Base-by-base conservation (phyloP, 169 alveolate species). In the Plasmodium billcollinsi region DNA sequence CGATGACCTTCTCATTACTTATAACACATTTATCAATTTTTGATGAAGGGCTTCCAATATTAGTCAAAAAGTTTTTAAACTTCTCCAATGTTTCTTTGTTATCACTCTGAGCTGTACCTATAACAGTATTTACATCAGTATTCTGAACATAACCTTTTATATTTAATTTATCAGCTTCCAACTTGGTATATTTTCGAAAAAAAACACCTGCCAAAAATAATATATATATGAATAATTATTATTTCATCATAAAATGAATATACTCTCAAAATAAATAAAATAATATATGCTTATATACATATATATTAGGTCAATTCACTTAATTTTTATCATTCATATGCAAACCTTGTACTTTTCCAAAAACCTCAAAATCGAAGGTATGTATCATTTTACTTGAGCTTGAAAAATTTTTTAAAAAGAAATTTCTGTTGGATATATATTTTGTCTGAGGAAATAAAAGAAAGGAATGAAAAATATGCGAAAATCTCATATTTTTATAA, bases 1-100 rank as follows among this genome's bases (percentile, higher is more conserved):
- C 91, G 3, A 39, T 18, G 26, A 76, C 74, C 45, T 88, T 86
- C 39, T 66, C 89, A 73, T 83, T 59, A 58, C 92, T 75, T 89
- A 93, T 89, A 24, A 88, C 71, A 73, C 96, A 93, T 45, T 93
- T 88, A 33, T 66, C 69, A 9, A 93, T 92, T 75, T 86, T 89
- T 1, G 96, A 93, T 8, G 92, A 92, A 0, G 96, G 96, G 39
- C 95, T 92, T 5, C 96, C 96, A 20, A 91, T 88, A 61, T 75
- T 67, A 49, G 88, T 89, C 20, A 93, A 80, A 52, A 93, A 93
- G 33, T 91, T 93, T 29, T 73, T 89, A 73, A 93, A 93, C 20
- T 61, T 45, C 12, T 91, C 85, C 76, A 93, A 70, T 5, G 89
- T 50, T 52, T 88, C 91, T 71, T 56, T 89, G 45, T 61, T 85